A percentile compares a stretch with the other conserved stretches of the same genome.
Evolutionary conservation across 352 stramenopile genomes (phyloP).

Genomic region (Aphanomyces euteiches): DNA sequence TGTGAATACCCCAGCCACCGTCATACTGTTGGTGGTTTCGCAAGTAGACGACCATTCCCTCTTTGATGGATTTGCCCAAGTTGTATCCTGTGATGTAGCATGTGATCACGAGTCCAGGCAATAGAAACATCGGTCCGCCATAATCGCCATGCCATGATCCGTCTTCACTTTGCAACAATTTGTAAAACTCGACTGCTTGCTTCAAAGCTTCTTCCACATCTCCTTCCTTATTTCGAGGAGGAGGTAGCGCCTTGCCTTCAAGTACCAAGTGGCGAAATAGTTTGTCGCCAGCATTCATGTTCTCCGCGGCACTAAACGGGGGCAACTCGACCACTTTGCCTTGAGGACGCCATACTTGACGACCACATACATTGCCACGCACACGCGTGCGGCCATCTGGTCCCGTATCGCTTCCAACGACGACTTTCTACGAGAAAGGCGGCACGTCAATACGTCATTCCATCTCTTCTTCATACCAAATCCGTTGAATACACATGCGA

Average conservation of each 20-base stretch:
- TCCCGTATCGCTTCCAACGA: slow-evolving; percentile 18
- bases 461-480: slow-evolving; percentile 11
- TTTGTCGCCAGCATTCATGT: slow-evolving; percentile 46
- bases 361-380: slow-evolving; percentile 24
- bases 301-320: slow-evolving; percentile 37
- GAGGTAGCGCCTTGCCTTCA: slow-evolving; percentile 39
- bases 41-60: slow-evolving; percentile 70
- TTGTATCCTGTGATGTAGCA: slow-evolving; percentile 40
- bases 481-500: slow-evolving; percentile 17
- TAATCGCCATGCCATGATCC: slow-evolving; percentile 90
- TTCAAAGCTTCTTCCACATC: slow-evolving; percentile 31
- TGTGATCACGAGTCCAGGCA: slow-evolving; percentile 50
- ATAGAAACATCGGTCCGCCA: slow-evolving; percentile 88
- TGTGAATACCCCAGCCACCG: slow-evolving; percentile 89
- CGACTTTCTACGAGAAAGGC: slow-evolving; percentile 18
- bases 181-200: slow-evolving; percentile 82
- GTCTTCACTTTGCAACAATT: slow-evolving; percentile 81
- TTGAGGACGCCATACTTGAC: slow-evolving; percentile 29
- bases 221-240: slow-evolving; percentile 11
- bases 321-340: slow-evolving; percentile 24
- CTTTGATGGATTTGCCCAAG: slow-evolving; percentile 34
- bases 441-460: not conserved
- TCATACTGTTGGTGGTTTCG: slow-evolving; percentile 85
- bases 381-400: slow-evolving; percentile 25
- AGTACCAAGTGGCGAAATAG: slow-evolving; percentile 48